Evolutionary conservation across 169 alveolate genomes (phyloP).

Genomic region (Plasmodium adleri): DNA sequence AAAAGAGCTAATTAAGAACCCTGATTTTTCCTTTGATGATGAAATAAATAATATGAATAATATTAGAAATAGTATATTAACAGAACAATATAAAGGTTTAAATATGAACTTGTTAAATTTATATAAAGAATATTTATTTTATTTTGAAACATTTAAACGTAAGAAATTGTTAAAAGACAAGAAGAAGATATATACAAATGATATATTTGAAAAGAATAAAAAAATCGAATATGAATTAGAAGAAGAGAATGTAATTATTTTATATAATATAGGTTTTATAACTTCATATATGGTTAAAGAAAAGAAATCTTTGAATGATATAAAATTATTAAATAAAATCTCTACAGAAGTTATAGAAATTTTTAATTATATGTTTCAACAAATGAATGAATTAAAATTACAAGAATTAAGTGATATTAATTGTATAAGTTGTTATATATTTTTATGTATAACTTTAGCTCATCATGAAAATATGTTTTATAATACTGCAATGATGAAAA

Average conservation of each 20-base stretch:
- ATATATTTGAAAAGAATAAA: conserved; percentile 45
- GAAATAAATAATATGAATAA: conserved; percentile 31
- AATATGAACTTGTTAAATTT: conserved; percentile 27
- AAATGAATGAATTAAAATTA: conserved; percentile 38
- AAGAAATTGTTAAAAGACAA: conserved; percentile 44
- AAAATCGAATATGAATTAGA: conserved; percentile 63
- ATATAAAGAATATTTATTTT: conserved; percentile 76
- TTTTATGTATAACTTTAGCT: conserved; percentile 56
- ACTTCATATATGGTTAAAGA: conserved; percentile 34
- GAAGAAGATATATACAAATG: conserved; percentile 37
- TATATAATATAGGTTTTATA: conserved; percentile 48
- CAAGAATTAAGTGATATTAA: conserved; percentile 33
- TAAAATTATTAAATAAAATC: conserved; percentile 57
- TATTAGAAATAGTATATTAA: conserved; percentile 20
- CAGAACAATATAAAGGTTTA: conserved; percentile 25
- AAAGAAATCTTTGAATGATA: conserved; percentile 36
- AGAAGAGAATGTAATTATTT: conserved; percentile 27
- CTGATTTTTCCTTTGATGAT: conserved; percentile 13
- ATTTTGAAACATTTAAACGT: conserved; percentile 46
- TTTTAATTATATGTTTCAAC: conserved; percentile 49
- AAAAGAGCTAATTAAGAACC: conserved; percentile 18
- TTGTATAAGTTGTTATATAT: conserved; percentile 40
- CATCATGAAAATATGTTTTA: conserved; percentile 76
- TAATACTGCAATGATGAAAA: conserved; percentile 61
- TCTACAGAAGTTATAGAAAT: conserved; percentile 49